Evolutionary conservation across 441 rosid genomes (phyloP), one percentile per base, ranked within the genome.

Genomic region (Lepidium campestre): DNA sequence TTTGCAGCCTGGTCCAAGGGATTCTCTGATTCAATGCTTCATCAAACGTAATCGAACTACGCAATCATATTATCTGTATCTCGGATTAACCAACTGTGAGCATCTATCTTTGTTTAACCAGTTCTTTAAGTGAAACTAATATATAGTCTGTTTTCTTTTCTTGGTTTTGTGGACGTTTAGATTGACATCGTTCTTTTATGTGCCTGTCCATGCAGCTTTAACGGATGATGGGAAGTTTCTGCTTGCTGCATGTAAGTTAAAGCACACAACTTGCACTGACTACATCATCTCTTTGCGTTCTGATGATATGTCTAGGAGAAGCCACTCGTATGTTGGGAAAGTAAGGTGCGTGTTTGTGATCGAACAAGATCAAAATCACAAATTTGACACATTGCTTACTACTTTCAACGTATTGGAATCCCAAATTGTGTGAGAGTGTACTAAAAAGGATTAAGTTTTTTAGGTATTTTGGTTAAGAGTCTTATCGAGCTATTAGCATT

Each of bases 1-100:
- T n/a, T 49, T 86, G 85, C 84, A 93, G 98, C 97, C 98, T 68
- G 98, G 98, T 62, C 95, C 98, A 55, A 81, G 85, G 85, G 90
- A 86, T 68, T 75, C 49, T 70, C 87, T 85, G 67, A 77, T 90
- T 46, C 96, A 83, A 17, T 90, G 98, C 57, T 87, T 81, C 55
- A 83, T 87, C 72, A 83, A 80, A 75, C 82, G 88, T 56, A 79
- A 79, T 40, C 77, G 82, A 36, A 57, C 76, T 32, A 75, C 83
- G 36, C 88, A 81, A 3, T 79, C 90, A 37, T 87, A 81, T 66
- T 74, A 77, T 55, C 83, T 87, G 8, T 85, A 83, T 75, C 89
- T 83, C 9, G 75, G 85, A 29, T 76, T 83, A 76, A 83, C 85
- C 68, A 76, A 69, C 68, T 81, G 89, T 86, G 73, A 78, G 81